Percentiles rank a stretch among this genome's conserved stretches.
Evolutionary conservation across 2,329 filamentous ascomycete species (phyloP).

Genomic region (Fusarium pseudograminearum): DNA sequence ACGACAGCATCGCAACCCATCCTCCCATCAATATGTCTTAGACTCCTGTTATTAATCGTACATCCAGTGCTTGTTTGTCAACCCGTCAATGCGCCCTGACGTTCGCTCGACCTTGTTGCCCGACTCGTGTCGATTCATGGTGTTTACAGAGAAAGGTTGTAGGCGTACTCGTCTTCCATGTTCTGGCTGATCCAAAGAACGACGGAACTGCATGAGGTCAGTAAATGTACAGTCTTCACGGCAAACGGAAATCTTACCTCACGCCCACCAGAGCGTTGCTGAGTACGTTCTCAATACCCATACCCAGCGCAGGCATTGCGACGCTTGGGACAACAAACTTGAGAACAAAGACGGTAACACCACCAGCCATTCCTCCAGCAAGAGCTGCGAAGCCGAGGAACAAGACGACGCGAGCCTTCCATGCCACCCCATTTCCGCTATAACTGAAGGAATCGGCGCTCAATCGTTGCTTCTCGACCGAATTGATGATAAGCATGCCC

Average conservation of each 20-base stretch:
- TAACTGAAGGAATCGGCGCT: constrained; percentile 73
- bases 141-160: constrained; percentile 70
- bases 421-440: constrained; percentile 72
- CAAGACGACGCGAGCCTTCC: constrained; percentile 76
- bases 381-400: constrained; percentile 75
- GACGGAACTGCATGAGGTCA: constrained; percentile 62
- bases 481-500: constrained; percentile 79
- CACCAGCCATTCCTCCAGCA: constrained; percentile 76
- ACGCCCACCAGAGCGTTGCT: constrained; percentile 73
- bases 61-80: constrained; percentile 14
- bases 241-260: constrained; percentile 57
- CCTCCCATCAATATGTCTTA: constrained; percentile 3
- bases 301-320: constrained; percentile 69
- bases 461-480: constrained; percentile 74
- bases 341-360: constrained; percentile 75
- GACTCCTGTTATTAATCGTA: constrained; percentile 34
- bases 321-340: constrained; percentile 71
- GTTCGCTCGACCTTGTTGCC: constrained; percentile 2
- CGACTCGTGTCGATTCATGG: background rate
- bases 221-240: background rate
- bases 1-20: constrained; percentile 8
- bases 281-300: constrained; percentile 75
- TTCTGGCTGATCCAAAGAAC: constrained; percentile 78
- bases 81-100: constrained; percentile 22
- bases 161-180: constrained; percentile 78